Evolutionary conservation across 129 eudicot genomes (phyloP), one percentile per base, ranked within the genome.

Genomic region (Heracleum sosnowskyi): DNA sequence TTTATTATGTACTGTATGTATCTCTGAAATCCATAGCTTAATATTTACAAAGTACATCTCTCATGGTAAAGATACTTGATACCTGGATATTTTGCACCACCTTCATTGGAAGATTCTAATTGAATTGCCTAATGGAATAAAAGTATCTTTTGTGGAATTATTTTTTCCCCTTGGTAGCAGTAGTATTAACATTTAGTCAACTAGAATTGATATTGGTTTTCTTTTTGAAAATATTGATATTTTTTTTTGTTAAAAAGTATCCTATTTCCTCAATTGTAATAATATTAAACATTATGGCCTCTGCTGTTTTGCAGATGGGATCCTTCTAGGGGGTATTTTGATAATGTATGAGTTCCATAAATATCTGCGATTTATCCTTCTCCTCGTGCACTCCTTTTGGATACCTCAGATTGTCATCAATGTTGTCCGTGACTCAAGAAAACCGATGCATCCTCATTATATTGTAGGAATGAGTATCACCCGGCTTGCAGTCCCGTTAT

Each of bases 371-470:
- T 83, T 87, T 51, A 90, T 95, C 76, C 91, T 95, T 81, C 90
- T 95, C 47, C 86, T 91, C 62, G 81, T 90, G 80, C 96, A 95
- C 83, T 95, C 90, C 55, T 95, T 95, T 76, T 95, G 98, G 98
- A 86, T 95, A 45, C 98, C 98, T 55, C 98, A 95, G 89, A 95
- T 95, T 60, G 37, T 86, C 76, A 88, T 86, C 39, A 95, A 91
- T 73, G 81, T 95, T 55, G 80, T 91, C 34, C 92, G 97, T 15
- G 98, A 95, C 87, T 91, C 97, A 31, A 91, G 98, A 87, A 95
- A 95, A 81, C 96, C 98, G 4, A 79, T 95, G 86, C 98, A 95
- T 87, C 98, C 98, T 77, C 96, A 95, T 80, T 95, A 95, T 81
- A 90, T 95, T 74, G 20, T 95, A n/a, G 98, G 98, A 82, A 91